A percentile compares a stretch with the other conserved stretches of the same genome.
These are phyloP conservation scores for Penicillium sp. DNA, from an alignment of 2,329 filamentous ascomycete species.

Conservation along the genomic window DNA sequence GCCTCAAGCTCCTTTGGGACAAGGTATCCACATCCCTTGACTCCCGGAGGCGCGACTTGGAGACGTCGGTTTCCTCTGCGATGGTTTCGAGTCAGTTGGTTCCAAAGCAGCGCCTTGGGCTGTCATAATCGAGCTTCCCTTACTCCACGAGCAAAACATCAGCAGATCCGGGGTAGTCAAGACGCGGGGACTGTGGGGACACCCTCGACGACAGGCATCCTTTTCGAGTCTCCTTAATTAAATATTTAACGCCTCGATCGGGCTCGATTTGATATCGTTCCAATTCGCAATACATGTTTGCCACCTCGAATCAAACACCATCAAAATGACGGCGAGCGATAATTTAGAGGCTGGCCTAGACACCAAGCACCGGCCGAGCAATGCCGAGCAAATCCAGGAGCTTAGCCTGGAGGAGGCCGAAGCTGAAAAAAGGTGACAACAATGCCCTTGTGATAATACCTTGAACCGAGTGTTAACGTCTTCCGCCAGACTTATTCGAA, in stretches of 20 bases:
- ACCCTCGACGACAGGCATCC: background rate
- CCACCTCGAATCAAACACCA: background rate
- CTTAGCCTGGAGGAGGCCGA: background rate
- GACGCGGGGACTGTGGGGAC: background rate
- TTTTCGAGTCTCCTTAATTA: background rate
- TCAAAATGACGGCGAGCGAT: background rate
- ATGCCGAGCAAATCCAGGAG: background rate
- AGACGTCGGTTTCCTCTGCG: background rate
- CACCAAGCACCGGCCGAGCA: background rate
- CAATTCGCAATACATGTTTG: background rate
- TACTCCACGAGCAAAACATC: background rate
- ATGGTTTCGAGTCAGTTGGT: background rate
- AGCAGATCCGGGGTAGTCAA: background rate
- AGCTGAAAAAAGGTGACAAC: conserved; percentile 7
- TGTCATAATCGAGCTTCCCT: background rate
- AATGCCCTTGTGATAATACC: background rate
- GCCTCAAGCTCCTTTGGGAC: background rate
- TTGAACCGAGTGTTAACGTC: background rate
- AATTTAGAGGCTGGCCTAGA: background rate
- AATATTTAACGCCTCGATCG: background rate
- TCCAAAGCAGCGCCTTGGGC: background rate
- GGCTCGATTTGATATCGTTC: background rate
- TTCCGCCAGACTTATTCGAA: conserved; percentile 5
- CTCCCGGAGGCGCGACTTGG: background rate
- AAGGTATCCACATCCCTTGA: background rate